These are phyloP conservation scores for Alectoria sarmentosa DNA, from an alignment of 495 filamentous ascomycete genomes.

Conservation along the genomic window DNA sequence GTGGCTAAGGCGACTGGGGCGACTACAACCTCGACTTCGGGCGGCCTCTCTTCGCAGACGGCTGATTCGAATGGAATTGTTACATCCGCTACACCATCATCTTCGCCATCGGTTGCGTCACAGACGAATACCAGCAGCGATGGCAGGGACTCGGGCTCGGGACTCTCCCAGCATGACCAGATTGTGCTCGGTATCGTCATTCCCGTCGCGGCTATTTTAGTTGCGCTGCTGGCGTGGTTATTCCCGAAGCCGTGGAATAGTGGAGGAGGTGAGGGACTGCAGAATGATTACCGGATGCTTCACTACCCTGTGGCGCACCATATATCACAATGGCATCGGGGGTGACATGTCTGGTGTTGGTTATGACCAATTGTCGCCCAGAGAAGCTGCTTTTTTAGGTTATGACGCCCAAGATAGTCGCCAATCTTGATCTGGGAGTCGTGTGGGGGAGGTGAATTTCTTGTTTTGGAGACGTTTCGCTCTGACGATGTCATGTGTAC, in stretches of 20 bases:
- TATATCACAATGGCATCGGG: neutral
- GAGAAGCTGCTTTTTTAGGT: neutral
- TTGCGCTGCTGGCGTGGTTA: slow-evolving; percentile 17
- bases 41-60: neutral
- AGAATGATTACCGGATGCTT: neutral
- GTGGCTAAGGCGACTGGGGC: slow-evolving; percentile 6
- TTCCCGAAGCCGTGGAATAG: slow-evolving; percentile 5
- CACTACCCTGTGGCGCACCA: neutral
- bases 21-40: neutral
- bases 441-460: neutral
- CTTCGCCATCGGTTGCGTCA: neutral
- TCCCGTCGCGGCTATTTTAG: slow-evolving; percentile 2
- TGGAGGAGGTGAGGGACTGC: neutral
- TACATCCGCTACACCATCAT: neutral
- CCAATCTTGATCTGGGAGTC: neutral
- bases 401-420: neutral
- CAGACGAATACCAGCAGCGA: neutral
- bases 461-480: neutral
- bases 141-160: neutral
- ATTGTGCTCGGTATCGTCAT: slow-evolving; percentile 13
- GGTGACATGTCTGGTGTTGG: neutral
- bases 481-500: neutral
- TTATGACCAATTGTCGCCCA: neutral
- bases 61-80: slow-evolving; percentile 4
- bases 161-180: slow-evolving; percentile 1